Percentiles rank a stretch among this genome's conserved stretches.
Conservation (phyloP, 2,329 filamentous ascomycete species). For the Ceratocystis smalleyi region DNA sequence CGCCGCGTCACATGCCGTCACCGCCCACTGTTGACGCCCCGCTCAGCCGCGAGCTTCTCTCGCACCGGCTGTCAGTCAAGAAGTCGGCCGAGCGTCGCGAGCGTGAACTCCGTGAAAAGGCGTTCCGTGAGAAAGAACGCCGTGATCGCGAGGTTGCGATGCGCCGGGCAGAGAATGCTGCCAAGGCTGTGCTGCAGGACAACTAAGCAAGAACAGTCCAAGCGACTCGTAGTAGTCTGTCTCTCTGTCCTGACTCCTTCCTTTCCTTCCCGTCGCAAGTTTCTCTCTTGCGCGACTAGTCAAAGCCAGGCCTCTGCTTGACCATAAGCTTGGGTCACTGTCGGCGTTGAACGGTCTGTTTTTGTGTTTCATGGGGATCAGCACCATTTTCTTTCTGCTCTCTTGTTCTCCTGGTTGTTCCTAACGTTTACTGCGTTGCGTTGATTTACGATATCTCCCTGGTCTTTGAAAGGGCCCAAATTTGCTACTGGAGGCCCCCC, state of each 20-base stretch:
- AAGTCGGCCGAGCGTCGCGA: slow-evolving; percentile 5
- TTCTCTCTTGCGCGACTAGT: not conserved
- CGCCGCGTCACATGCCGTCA: slow-evolving; percentile 6
- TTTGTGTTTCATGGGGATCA: not conserved
- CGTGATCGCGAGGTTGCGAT: slow-evolving; percentile 9
- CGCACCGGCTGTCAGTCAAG: not conserved
- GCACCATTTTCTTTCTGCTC: not conserved
- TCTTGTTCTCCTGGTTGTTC: not conserved
- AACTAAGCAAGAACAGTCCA: not conserved
- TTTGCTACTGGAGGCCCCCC: not conserved
- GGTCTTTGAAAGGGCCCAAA: not conserved
- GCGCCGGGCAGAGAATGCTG: slow-evolving; percentile 8
- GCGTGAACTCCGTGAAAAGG: slow-evolving; percentile 9
- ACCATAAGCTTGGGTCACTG: not conserved
- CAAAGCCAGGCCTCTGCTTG: not conserved
- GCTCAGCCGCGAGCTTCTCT: not conserved
- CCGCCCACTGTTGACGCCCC: not conserved
- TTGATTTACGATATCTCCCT: not conserved
- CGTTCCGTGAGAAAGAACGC: slow-evolving; percentile 5
- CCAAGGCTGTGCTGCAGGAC: not conserved
- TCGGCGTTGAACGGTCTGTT: not conserved
- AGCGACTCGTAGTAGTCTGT: not conserved
- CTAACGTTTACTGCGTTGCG: too few relatives aligned
- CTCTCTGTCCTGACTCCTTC: not conserved
- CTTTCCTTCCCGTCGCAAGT: not conserved